phyloP scores from a whole-genome alignment of 2,329 filamentous ascomycete species.

The Hypoxylon sp. region DNA sequence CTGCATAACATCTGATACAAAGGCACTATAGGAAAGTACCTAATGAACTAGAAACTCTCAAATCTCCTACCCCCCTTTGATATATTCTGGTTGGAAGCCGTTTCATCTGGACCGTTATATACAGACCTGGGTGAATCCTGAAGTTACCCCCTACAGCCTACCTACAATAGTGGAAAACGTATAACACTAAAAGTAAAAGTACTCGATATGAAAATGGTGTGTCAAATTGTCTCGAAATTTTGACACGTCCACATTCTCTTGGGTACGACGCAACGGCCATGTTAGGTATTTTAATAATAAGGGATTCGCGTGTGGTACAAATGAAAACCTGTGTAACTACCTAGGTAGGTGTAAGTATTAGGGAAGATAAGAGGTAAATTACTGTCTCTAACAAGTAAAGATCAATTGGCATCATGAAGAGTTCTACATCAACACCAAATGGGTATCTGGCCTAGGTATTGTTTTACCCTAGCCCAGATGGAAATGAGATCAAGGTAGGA shows the following conservation, averaged over 20 bases:
- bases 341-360: background rate
- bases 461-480: background rate
- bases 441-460: background rate
- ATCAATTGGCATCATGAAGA: background rate
- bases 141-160: no score
- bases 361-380: background rate
- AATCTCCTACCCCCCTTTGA: no score
- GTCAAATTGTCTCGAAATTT: background rate
- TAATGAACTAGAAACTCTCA: no score
- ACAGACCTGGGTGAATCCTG: no score
- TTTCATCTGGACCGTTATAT: no score
- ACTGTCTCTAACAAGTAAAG: background rate
- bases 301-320: background rate
- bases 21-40: no score
- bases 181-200: background rate
- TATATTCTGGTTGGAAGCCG: no score
- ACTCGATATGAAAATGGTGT: no score
- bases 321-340: background rate
- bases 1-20: no score
- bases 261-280: background rate
- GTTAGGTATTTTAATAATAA: background rate
- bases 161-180: background rate
- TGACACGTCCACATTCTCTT: background rate
- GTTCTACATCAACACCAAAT: background rate
- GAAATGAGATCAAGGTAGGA: background rate